Evolutionary conservation across 495 filamentous ascomycete genomes (phyloP).

Genomic region (Beverwykella pulmonaria): DNA sequence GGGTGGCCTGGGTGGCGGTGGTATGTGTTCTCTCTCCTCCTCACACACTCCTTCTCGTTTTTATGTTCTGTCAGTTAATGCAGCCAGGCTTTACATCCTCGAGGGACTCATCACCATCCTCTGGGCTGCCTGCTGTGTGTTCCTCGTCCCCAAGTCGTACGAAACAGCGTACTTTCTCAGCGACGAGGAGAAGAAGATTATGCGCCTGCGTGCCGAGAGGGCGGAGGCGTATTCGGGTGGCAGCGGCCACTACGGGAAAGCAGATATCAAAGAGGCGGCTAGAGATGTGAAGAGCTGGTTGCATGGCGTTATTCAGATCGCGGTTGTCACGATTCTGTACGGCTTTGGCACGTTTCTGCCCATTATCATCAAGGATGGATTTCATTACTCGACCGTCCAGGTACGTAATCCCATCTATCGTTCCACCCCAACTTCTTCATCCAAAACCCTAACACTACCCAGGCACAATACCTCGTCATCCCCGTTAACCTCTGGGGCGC

Average conservation of each 20-base stretch:
- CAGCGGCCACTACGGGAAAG: constrained; percentile 28
- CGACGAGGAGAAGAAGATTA: constrained; percentile 30
- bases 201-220: constrained; percentile 33
- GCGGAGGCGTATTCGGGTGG: constrained; percentile 33
- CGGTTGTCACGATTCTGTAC: constrained; percentile 36
- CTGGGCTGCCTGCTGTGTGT: constrained; percentile 40
- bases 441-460: not conserved
- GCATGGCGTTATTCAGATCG: constrained; percentile 32
- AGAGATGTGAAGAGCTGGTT: constrained; percentile 34
- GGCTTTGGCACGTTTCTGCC: constrained; percentile 38
- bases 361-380: constrained; percentile 35
- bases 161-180: constrained; percentile 46
- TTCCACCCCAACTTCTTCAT: not conserved
- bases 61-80: no score
- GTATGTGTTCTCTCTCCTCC: constrained; percentile 24
- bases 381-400: constrained; percentile 32
- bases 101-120: constrained; percentile 48
- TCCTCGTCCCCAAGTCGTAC: constrained; percentile 46
- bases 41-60: not conserved
- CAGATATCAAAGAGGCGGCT: constrained; percentile 33
- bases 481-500: constrained; percentile 40
- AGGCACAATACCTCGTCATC: constrained; percentile 38
- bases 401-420: not conserved
- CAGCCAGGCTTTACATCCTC: constrained; percentile 47
- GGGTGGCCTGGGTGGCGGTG: constrained; percentile 38